Evolutionary conservation across 2,329 filamentous ascomycete genomes (phyloP).

Genomic region (Aspergillus fumigatiaffinis): DNA sequence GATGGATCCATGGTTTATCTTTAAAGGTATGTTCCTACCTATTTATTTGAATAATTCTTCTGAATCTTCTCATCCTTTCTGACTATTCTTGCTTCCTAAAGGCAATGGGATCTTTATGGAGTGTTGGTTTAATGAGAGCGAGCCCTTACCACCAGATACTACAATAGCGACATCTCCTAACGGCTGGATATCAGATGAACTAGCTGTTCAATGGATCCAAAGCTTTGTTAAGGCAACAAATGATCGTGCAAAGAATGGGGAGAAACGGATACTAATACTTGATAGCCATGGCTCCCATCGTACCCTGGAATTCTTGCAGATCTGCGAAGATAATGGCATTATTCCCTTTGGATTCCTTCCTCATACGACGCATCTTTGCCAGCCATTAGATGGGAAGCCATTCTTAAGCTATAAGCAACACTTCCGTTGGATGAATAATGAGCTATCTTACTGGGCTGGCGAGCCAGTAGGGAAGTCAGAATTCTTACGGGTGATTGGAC

Average conservation of each 20-base stretch:
- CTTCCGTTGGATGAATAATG: background rate
- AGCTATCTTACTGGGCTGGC: background rate
- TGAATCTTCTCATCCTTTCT: too few relatives aligned
- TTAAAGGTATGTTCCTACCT: too few relatives aligned
- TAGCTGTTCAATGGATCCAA: background rate
- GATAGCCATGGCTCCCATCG: background rate
- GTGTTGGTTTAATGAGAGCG: background rate
- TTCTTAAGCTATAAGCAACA: too few relatives aligned
- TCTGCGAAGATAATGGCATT: background rate
- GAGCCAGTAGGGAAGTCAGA: background rate
- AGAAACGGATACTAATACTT: background rate
- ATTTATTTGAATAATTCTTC: too few relatives aligned
- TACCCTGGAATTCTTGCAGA: background rate
- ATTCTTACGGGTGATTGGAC: background rate
- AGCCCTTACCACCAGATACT: background rate
- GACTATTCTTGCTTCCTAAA: too few relatives aligned
- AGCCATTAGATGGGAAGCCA: background rate
- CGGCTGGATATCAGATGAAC: background rate
- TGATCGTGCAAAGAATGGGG: background rate
- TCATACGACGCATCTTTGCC: background rate
- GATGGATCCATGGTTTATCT: too few relatives aligned
- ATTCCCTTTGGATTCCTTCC: background rate
- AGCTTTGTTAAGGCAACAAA: background rate
- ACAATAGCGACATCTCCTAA: background rate
- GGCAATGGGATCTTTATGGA: background rate